A percentile compares a stretch with the other conserved stretches of the same genome.
These are phyloP conservation scores for Eragrostis tef DNA, from an alignment of 202 grass and related monocot species.

Conservation along the genomic window DNA sequence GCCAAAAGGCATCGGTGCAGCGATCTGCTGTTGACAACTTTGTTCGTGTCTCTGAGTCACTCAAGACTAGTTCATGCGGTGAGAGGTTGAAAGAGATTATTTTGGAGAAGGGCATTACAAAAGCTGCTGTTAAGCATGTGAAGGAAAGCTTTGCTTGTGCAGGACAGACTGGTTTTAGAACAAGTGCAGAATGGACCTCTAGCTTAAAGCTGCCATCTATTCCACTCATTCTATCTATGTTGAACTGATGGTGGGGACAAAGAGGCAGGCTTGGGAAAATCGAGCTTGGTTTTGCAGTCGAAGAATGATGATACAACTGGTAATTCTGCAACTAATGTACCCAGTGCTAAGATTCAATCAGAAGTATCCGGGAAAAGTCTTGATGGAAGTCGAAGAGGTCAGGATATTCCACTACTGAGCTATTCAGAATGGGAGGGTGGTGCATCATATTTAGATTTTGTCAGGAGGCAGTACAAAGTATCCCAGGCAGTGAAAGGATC, in stretches of 20 bases:
- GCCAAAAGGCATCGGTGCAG: slow-evolving; percentile 63
- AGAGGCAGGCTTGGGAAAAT: slow-evolving; percentile 71
- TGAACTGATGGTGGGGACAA: slow-evolving; percentile 80
- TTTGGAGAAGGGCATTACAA: slow-evolving; percentile 84
- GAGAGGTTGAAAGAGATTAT: slow-evolving; percentile 97
- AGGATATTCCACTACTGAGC: slow-evolving; percentile 83
- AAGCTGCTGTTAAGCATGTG: slow-evolving; percentile 69
- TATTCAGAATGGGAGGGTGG: slow-evolving; percentile 97
- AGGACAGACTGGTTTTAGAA: slow-evolving; percentile 63
- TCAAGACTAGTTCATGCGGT: slow-evolving; percentile 94
- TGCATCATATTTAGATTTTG: slow-evolving; percentile 97
- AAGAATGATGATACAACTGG: slow-evolving; percentile 62
- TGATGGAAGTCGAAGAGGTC: slow-evolving; percentile 58
- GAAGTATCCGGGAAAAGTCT: slow-evolving; percentile 62
- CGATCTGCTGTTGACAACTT: slow-evolving; percentile 90
- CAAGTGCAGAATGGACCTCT: slow-evolving; percentile 75
- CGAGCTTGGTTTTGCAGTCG: slow-evolving; percentile 57
- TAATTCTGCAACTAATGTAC: slow-evolving; percentile 41
- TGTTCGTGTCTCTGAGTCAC: slow-evolving; percentile 92
- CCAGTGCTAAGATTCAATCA: slow-evolving; percentile 57
- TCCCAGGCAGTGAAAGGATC: slow-evolving; percentile 71
- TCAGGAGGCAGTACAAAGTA: slow-evolving; percentile 91
- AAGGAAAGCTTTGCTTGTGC: slow-evolving; percentile 75
- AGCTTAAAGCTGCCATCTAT: slow-evolving; percentile 85
- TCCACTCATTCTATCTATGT: slow-evolving; percentile 86